Evolutionary conservation across 1,284 basidiomycete genomes (phyloP).

Genomic region (Naganishia liquefaciens): DNA sequence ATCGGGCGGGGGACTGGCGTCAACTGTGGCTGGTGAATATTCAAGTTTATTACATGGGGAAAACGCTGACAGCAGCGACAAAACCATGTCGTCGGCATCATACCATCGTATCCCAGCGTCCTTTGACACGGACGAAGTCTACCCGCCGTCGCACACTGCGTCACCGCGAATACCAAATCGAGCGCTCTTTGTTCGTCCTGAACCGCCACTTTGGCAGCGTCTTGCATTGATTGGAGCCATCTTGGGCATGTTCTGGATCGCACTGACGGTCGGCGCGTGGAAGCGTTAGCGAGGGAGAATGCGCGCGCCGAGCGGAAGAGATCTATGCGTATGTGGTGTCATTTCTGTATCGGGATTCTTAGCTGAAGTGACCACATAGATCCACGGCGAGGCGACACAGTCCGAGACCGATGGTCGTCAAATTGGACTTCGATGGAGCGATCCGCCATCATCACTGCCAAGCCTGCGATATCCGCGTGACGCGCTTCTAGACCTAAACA

Average conservation of each 20-base stretch:
- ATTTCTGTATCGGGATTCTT: too few species aligned
- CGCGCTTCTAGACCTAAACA: too few species aligned
- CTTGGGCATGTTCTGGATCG: slow-evolving; percentile 44
- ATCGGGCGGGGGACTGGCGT: too few species aligned
- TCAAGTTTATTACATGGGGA: neutral
- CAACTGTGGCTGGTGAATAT: neutral
- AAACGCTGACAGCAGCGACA: too few species aligned
- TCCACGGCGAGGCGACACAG: too few species aligned
- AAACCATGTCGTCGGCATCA: slow-evolving; percentile 5
- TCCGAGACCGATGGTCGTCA: too few species aligned
- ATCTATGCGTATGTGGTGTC: too few species aligned
- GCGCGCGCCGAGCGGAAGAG: neutral
- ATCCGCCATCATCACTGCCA: too few species aligned
- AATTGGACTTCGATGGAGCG: too few species aligned
- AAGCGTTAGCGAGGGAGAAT: neutral
- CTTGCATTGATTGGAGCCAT: slow-evolving; percentile 41
- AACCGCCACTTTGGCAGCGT: slow-evolving; percentile 51
- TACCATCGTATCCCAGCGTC: slow-evolving; percentile 28
- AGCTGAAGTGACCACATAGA: too few species aligned
- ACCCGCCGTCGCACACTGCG: slow-evolving; percentile 3
- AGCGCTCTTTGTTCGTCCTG: slow-evolving; percentile 35
- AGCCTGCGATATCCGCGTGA: too few species aligned
- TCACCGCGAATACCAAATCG: neutral
- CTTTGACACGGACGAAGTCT: neutral
- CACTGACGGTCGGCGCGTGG: slow-evolving; percentile 37